Conservation (phyloP, 306 rosid genomes). For the Cicer cuneatum region DNA sequence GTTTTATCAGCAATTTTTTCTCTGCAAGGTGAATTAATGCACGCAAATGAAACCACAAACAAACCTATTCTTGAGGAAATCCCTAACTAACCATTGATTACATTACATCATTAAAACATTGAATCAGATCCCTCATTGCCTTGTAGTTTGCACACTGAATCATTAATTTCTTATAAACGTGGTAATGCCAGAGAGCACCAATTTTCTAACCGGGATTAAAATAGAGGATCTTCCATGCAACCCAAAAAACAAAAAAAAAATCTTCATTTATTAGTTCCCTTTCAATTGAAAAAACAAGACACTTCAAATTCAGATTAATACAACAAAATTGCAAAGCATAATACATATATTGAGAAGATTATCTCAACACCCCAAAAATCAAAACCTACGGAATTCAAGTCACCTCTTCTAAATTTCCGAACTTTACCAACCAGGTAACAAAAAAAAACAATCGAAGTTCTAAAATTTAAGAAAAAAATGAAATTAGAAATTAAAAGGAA, state of each 20-base stretch:
- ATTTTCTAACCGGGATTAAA: background rate
- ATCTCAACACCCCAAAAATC: conserved; percentile 37
- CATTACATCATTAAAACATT: conserved; percentile 19
- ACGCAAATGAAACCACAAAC: conserved; percentile 32
- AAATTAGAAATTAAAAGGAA: background rate
- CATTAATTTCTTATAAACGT: conserved; percentile 31
- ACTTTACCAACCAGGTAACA: conserved; percentile 28
- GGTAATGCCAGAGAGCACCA: conserved; percentile 13
- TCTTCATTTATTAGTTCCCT: background rate
- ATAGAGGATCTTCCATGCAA: conserved; percentile 2
- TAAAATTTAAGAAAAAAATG: background rate
- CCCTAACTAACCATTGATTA: conserved; percentile 8
- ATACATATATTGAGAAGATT: conserved; percentile 19
- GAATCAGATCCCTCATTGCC: conserved; percentile 29
- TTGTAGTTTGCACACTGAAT: conserved; percentile 34
- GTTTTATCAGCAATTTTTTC: background rate
- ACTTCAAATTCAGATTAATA: conserved; percentile 41
- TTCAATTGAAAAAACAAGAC: background rate
- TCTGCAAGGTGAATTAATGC: conserved; percentile 15
- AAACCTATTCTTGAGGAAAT: conserved; percentile 6
- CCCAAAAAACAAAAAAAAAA: no score
- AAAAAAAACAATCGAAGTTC: conserved; percentile 28
- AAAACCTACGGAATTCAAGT: conserved; percentile 11
- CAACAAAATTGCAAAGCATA: conserved; percentile 34
- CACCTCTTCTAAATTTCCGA: conserved; percentile 18